Base-by-base conservation (phyloP, 2,329 filamentous ascomycete genomes). In the Aureobasidium sp. region DNA sequence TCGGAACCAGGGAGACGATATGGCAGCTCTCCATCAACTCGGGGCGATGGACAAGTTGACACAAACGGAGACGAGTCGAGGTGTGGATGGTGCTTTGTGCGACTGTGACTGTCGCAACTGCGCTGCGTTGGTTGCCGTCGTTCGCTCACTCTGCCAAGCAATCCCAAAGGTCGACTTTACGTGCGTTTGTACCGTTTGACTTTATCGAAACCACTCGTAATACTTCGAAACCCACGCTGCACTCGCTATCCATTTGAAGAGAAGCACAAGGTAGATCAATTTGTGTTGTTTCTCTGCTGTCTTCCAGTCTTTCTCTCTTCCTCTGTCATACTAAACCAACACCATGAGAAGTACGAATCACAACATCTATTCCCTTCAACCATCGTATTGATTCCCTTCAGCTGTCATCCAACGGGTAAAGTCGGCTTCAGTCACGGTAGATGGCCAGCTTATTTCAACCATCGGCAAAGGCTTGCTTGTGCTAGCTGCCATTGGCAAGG, bases 401-500 rank as follows among this genome's bases (percentile, higher is more conserved):
- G 94, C 91, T 60, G 90, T 99, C 64, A 79, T 97, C 59, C 94
- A 99, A 76, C 85, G 94, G 67, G 94, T 99, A 57, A 85, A 96
- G 64, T 97, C 92, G 47, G 93, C 93, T 64, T 97, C 93, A 8
- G 94, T 99, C 69, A 94, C 91, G 1, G 93, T 99, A 58, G 92
- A 99, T 72, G 88, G 90, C 71, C 82, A 96, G 72, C 78, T 96
- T 33, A 84, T 99, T 49, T 97, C 94, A 1, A 89, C 88, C 3
- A 97, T 99, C 69, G 90, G 91, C 63, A 90, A 88, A 75, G 94
- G 94, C 33, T 78, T 99, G 47, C 81, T 99, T 7, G 91, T 97
- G 35, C 88, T 99, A 72, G 93, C 93, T 24, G 94, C 92, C 29
- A 86, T 99, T 47, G 91, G 89, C 35, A 92, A 91, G 44, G 88